Conservation (phyloP, 306 rosid species). For the Quercus wislizeni region DNA sequence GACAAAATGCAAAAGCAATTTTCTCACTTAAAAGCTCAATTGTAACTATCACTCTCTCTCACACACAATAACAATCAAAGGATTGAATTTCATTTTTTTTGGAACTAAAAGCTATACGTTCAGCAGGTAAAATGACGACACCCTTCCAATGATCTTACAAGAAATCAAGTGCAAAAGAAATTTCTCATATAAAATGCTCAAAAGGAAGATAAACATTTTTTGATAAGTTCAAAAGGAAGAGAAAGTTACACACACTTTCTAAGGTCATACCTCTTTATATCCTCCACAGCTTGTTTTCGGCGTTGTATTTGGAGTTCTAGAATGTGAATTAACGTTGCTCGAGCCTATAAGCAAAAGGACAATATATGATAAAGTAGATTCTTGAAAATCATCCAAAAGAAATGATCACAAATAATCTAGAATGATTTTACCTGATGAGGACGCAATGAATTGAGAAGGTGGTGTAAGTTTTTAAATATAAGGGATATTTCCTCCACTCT, state of each 20-base stretch:
- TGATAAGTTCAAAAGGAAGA: background rate
- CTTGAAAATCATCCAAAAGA: background rate
- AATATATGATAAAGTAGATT: background rate
- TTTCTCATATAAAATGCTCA: background rate
- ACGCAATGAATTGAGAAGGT: conserved; percentile 83
- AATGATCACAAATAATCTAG: background rate
- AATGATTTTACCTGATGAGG: conserved; percentile 72
- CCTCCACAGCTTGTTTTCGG: conserved; percentile 91
- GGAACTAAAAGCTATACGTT: too few relatives aligned
- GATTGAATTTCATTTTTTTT: too few relatives aligned
- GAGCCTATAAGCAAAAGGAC: conserved; percentile 53
- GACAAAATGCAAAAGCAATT: background rate
- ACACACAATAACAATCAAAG: too few relatives aligned
- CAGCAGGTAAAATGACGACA: too few relatives aligned
- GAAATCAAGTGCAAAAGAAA: background rate
- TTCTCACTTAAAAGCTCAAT: background rate
- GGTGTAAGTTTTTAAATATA: conserved; percentile 85
- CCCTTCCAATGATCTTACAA: background rate
- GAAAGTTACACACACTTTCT: background rate
- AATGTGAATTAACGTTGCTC: conserved; percentile 84
- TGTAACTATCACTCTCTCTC: too few relatives aligned
- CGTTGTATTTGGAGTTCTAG: conserved; percentile 86
- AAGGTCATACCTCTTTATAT: conserved; percentile 69
- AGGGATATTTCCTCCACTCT: conserved; percentile 95
- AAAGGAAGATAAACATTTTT: background rate